Evolutionary conservation across 345 rosid genomes (phyloP), one percentile per base, ranked within the genome.

Genomic region (Jatropha curcas): DNA sequence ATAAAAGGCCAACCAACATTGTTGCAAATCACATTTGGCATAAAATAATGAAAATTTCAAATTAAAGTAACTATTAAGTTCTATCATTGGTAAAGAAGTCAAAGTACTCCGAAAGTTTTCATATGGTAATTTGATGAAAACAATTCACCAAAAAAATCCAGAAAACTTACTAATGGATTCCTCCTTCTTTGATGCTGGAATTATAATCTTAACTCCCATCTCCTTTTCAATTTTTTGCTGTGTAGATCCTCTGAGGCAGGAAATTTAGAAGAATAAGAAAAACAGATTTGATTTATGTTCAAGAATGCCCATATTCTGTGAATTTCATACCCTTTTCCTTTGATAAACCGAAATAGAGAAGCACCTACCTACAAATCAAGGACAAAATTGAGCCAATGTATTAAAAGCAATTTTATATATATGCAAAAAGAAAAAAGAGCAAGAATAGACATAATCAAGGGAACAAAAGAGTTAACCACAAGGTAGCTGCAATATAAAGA

Each of bases 191-290:
- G 96, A 86, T 33, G 81, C 76, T 30, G 94, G 96, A 77, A 92
- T 65, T 46, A 84, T 74, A 71, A 95, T 87, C 80, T 83, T 89
- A 72, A 91, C 97, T 50, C 90, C 92, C 84, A 69, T 82, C 77
- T 86, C 97, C 79, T 84, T 89, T 86, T 95, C 98, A 78, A 91
- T 80, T 66, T 82, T 81, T 84, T 72, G 81, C 77, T 82, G 88
- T 27, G 87, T 88, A 61, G 85, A 78, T 56, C 93, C 93, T 71
- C 99, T 95, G 81, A 60, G 51, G 55, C 27, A 79, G 65, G 50
- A 60, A 78, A 77, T 37, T 43, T 50, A 22, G 14, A 64, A 71
- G 34, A 50, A 52, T 72, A 69, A 74, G 31, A 57, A 71, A 67
- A n/a, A 66, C 28, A 59, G 48, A 65, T 19, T 41, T 41, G 65